Evolutionary conservation across 345 rosid genomes (phyloP).

Genomic region (Luvunga scandens): DNA sequence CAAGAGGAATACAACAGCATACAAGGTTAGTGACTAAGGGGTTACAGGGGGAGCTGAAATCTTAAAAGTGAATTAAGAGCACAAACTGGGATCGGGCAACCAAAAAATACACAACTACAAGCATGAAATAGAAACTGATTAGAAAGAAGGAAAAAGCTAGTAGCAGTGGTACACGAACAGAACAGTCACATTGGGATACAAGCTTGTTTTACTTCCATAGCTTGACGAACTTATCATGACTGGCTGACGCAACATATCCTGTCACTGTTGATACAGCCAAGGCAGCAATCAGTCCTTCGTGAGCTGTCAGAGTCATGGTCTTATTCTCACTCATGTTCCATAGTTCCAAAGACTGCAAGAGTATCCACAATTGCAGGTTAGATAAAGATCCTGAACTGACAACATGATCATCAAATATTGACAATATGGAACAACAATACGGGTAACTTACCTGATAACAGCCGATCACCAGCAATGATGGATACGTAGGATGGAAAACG

Average conservation of each 20-base stretch:
- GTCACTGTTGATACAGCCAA: constrained; percentile 70
- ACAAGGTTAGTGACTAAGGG: constrained; percentile 19
- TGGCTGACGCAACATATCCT: constrained; percentile 89
- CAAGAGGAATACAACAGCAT: constrained; percentile 18
- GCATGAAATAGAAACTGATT: constrained; percentile 3
- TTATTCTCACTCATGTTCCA: constrained; percentile 90
- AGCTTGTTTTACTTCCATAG: constrained; percentile 69
- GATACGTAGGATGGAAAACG: constrained; percentile 77
- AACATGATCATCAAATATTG: neutral
- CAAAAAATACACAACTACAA: constrained; percentile 7
- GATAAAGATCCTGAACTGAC: neutral
- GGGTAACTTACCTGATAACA: constrained; percentile 76
- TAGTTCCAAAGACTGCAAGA: constrained; percentile 80
- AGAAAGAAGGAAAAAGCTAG: neutral
- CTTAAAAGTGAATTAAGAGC: neutral
- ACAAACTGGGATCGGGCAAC: constrained; percentile 13
- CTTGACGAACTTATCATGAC: constrained; percentile 89
- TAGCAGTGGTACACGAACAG: neutral
- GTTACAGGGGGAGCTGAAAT: constrained; percentile 10
- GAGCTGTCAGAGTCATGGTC: constrained; percentile 76
- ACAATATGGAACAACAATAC: neutral
- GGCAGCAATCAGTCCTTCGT: constrained; percentile 73
- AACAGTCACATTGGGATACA: neutral
- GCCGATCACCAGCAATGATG: constrained; percentile 79
- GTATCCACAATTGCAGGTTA: constrained; percentile 4